These are phyloP conservation scores for Zizania latifolia DNA, from an alignment of 176 grass and related monocot genomes.

Conservation along the genomic window DNA sequence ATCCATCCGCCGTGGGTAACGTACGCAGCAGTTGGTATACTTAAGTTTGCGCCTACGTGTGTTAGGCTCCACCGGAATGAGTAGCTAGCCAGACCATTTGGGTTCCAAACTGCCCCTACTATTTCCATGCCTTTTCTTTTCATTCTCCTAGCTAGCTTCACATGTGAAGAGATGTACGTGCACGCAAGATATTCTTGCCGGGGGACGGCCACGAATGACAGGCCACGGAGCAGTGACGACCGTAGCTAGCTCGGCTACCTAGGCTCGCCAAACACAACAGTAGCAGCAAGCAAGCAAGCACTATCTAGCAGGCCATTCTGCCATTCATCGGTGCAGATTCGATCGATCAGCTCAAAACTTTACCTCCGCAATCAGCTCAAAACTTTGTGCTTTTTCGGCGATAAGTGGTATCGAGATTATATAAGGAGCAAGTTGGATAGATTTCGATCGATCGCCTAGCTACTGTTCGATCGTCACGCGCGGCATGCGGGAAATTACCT, in stretches of 20 bases:
- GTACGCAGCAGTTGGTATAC: neutral
- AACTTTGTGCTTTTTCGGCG: neutral
- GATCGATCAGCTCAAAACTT: too few relatives aligned
- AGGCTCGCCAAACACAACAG: neutral
- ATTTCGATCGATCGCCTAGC: too few relatives aligned
- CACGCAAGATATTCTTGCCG: conserved; percentile 19
- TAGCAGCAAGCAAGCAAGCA: neutral
- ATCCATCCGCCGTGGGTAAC: too few relatives aligned
- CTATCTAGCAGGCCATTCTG: neutral
- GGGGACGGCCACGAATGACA: neutral
- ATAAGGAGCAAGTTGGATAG: neutral
- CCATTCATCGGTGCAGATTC: too few relatives aligned
- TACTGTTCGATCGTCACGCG: neutral
- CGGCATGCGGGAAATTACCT: too few relatives aligned
- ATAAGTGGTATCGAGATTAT: neutral
- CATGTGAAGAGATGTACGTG: conserved; percentile 30
- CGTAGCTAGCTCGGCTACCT: too few relatives aligned
- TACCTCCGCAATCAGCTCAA: conserved; percentile 34
- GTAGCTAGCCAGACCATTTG: neutral
- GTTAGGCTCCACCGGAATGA: conserved; percentile 26
- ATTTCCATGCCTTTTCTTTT: neutral
- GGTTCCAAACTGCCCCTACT: neutral
- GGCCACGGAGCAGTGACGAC: neutral
- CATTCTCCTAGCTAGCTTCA: neutral
- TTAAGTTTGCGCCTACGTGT: neutral